These are phyloP conservation scores for Entomortierella chlamydospora DNA, from an alignment of 192 early-diverging fungal species.

Conservation along the genomic window DNA sequence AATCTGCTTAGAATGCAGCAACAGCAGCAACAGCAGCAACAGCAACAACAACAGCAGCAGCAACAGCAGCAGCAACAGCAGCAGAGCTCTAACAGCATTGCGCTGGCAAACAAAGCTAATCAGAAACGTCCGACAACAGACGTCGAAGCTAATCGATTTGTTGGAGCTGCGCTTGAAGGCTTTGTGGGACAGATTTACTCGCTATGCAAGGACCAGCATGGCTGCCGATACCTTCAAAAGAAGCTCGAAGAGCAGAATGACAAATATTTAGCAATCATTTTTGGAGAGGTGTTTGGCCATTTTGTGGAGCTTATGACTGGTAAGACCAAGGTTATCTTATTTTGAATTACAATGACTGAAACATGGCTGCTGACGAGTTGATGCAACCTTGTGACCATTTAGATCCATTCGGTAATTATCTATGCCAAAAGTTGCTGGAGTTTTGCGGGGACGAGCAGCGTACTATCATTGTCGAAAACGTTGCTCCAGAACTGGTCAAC, in stretches of 20 bases:
- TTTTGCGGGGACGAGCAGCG: slow-evolving; percentile 81
- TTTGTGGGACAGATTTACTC: slow-evolving; percentile 79
- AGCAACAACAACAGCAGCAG: slow-evolving; percentile 25
- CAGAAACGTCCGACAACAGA: slow-evolving; percentile 44
- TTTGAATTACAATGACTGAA: neutral
- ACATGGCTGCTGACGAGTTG: neutral
- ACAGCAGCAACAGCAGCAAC: slow-evolving; percentile 36
- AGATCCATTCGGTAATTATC: slow-evolving; percentile 94
- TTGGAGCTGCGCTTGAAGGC: slow-evolving; percentile 73
- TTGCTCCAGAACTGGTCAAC: slow-evolving; percentile 78
- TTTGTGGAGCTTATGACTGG: slow-evolving; percentile 88
- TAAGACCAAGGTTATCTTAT: slow-evolving; percentile 23
- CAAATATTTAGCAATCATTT: slow-evolving; percentile 74
- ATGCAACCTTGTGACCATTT: neutral
- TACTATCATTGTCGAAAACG: slow-evolving; percentile 76
- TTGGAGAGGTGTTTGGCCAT: slow-evolving; percentile 78
- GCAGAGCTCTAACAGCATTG: slow-evolving; percentile 27
- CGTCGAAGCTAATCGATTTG: slow-evolving; percentile 74
- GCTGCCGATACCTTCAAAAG: slow-evolving; percentile 89
- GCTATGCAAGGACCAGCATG: slow-evolving; percentile 90
- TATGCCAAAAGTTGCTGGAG: slow-evolving; percentile 92
- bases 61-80: slow-evolving; percentile 41
- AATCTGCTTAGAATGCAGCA: slow-evolving; percentile 37
- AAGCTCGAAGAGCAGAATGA: slow-evolving; percentile 83
- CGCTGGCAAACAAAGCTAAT: slow-evolving; percentile 43